Base-by-base conservation (phyloP, 192 early-diverging fungal species). In the Martensiomyces pterosporus region DNA sequence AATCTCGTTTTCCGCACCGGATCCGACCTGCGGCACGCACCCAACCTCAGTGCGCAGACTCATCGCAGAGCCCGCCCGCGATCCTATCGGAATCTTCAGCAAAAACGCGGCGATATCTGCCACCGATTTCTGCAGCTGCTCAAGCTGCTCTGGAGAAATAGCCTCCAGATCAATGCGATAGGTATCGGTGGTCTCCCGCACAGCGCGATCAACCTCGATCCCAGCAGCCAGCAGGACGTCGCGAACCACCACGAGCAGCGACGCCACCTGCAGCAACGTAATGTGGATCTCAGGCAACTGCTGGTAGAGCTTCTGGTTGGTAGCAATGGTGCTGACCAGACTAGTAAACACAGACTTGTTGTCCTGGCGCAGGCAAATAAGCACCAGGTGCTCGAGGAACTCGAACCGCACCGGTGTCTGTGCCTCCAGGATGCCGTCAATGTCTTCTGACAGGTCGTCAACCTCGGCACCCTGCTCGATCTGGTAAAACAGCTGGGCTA, bases 231-330 rank as follows among this genome's bases (percentile, higher is more conserved):
- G 9, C 40, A 69, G 41, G 33, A 32, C 40, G 27, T 69, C 66
- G 40, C 59, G 59, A 24, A 62, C 33, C 0, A 69, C 53, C 1
- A 55, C 55, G 23, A 62, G 32, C 10, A 62, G 27, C 24, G 66
- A 61, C 22, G 55, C 66, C 13, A 57, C 27, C 47, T 69, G 66
- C 40, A 62, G 33, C 9, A 70, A 23, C 47, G 55, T 48, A 16
- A 63, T 18, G 26, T 64, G 60, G 38, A 70, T 53, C 21, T 63
- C 67, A 0, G 67, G 67, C 19, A 63, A 27, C 48, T 70, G 67
- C 52, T 63, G 55, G 39, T 58, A 58, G 16, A 63, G 52, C 27
- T 70, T 70, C 15, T 60, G 65, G 38, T 46, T 55, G 1, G 60
- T 52, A 16, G 51, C 55, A 15, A 70, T 44, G 0, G 60, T 41